These are phyloP conservation scores for Mortierella sp. DNA, from an alignment of 371 early-diverging fungal genomes.

Conservation along the genomic window DNA sequence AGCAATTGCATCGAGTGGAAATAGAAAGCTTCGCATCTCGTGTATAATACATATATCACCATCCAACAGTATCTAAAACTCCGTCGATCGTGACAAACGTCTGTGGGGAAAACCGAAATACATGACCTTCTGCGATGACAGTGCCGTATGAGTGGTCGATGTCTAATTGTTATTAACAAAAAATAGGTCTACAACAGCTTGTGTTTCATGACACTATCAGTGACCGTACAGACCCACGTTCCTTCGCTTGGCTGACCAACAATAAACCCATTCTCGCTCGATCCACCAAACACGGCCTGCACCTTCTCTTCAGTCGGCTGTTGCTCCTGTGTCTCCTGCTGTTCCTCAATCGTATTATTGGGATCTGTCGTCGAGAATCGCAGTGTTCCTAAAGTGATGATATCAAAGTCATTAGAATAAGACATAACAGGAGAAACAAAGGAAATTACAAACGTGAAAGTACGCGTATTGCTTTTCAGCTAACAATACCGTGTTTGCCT, in stretches of 20 bases:
- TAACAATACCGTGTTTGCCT: background rate
- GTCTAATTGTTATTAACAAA: too few species aligned
- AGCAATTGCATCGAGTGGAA: too few species aligned
- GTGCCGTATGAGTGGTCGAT: too few species aligned
- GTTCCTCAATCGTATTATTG: slow-evolving; percentile 33
- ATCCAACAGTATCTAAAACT: too few species aligned
- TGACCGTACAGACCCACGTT: slow-evolving; percentile 45
- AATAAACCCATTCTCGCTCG: slow-evolving; percentile 68
- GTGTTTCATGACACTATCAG: slow-evolving; percentile 35
- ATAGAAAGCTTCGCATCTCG: too few species aligned
- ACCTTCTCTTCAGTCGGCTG: slow-evolving; percentile 43
- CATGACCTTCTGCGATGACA: too few species aligned
- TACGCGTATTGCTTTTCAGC: background rate
- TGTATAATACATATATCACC: too few species aligned
- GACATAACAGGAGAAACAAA: too few species aligned
- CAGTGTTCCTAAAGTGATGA: slow-evolving; percentile 2
- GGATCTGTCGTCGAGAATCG: slow-evolving; percentile 51
- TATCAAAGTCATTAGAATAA: too few species aligned
- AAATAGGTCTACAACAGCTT: background rate
- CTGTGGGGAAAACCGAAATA: too few species aligned
- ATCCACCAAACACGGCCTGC: slow-evolving; percentile 60
- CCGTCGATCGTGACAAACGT: too few species aligned
- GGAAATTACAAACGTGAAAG: too few species aligned
- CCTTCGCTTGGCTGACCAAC: slow-evolving; percentile 51
- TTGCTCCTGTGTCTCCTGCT: slow-evolving; percentile 46